Evolutionary conservation across 2,329 filamentous ascomycete genomes (phyloP), one percentile per base, ranked within the genome.

Genomic region (Aspergillus felis): DNA sequence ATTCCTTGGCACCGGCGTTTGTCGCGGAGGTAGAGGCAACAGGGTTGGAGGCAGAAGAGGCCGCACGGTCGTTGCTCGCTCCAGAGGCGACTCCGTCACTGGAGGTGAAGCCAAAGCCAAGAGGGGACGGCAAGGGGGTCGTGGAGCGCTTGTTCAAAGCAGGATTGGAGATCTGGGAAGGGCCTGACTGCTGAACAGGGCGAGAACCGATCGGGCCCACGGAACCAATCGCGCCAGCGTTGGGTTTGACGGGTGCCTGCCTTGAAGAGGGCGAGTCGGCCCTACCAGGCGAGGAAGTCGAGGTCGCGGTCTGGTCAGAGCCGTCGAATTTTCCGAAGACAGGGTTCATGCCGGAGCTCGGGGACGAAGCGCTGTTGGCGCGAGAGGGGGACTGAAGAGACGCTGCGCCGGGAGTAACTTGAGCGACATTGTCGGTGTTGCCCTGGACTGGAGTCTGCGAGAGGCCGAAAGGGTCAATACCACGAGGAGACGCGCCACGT

Each of bases 141-240:
- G 91, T 96, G 0, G 92, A 91, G 58, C 91, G 90, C 76, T 94
- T 94, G 75, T 83, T 89, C 64, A 90, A 73, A 9, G 82, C 80
- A 35, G 84, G 81, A 67, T 87, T 87, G 32, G 80, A 71, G 8
- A 76, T 66, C 53, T 76, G 75, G 28, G 71, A 73, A 42, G 71
- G 64, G 32, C 74, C 77, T n/a, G 84, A 77, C 35, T 81, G 82
- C 42, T 82, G 83, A 20, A 84, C 82, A 3, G 93, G 93, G 48
- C 94, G 88, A 57, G 93, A 97, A 62, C 94, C 94, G 66, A 97
- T 97, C 20, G 94, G 93, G 24, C 92, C 93, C 54, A 97, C 92
- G 4, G 89, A 82, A 57, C 82, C 83, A 51, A 80, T 74, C 60
- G 82, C 81, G 51, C 78, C 79, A 61, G 84, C 72, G 77, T 79